Base-by-base conservation (phyloP, 371 early-diverging fungal species). In the Encephalitozoon romaleae region DNA sequence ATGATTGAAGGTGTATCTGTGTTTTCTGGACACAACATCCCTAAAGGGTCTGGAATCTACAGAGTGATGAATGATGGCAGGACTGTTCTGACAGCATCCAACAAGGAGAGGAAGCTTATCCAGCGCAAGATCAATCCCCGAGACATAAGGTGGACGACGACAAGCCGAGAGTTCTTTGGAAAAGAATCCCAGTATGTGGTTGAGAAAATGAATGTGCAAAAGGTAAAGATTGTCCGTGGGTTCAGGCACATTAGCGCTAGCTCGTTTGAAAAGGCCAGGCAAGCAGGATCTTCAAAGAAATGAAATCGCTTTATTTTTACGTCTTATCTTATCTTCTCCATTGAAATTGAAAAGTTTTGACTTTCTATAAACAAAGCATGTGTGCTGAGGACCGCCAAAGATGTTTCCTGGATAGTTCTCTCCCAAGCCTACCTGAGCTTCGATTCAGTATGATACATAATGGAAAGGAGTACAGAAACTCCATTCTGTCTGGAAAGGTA, bases 51-150 rank as follows among this genome's bases (percentile, higher is more conserved):
- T 52, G 64, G 72, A 8, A 63, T 67, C n/a, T 30, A 45, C 49
- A 53, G 9, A 54, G 63, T 77, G 38, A 55, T 47, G 34, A 71
- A 72, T 53, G 78, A 77, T 66, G 78, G 78, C 15, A 71, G 59
- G 49, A 26, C 43, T 4, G 25, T 47, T 1, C 53, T 72, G 28
- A 77, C 78, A 34, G 42, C 55, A 18, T 53, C 45, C 11, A 70
- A 54, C 45, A 77, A 72, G 59, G 78, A 71, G 49, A 59, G 78
- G 34, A 65, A n/a, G 39, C 55, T 72, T 26, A 55, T 77, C 2
- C 4, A 1, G 34, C 25, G 64, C 9, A 71, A 52, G 25, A 59
- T 77, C 18, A 69, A 70, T 67, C 70, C 78, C 3, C 39, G 67
- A 42, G 39, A 65, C 28, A 39, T 70, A 12, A 55, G 67, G 59